Base-by-base conservation (phyloP, 176 grass and related monocot species). In the Tillandsia leiboldiana region DNA sequence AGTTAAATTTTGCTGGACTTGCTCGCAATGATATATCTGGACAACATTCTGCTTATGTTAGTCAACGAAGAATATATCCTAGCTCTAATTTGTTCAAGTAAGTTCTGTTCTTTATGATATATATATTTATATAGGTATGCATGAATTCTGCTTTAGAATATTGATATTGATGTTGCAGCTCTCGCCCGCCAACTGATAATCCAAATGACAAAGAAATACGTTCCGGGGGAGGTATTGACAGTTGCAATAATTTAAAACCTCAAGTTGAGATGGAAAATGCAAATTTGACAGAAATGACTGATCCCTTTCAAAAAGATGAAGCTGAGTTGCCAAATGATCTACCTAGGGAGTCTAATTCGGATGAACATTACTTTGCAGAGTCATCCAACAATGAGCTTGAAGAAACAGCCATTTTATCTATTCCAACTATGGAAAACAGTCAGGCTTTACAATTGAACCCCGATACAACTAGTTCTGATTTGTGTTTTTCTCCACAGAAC, bases 1-100 rank as follows among this genome's bases (percentile, higher is more conserved):
- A 92, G 89, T 79, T 97, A 65, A 78, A 81, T 85, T 64, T 97
- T 50, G 85, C 84, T 18, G 83, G 84, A 68, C 84, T 90, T 68
- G 65, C 71, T 1, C 85, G 73, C 73, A 76, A 66, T 83, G 58
- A 67, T 67, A 78, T 97, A 83, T 97, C 93, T 53, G 89, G 93
- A 75, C 93, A 97, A 83, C 74, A 79, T 61, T 84, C 76, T 79
- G 78, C 56, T 64, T 63, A 17, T 28, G 53, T 20, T 82, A 81
- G 29, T 70, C 54, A 82, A 65, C 81, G 76, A 73, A 79, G 75
- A 66, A 51, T 68, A 66, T 88, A 79, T 66, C 68, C 51, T 65
- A 75, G 82, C 50, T 51, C 68, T 72, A 82, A 70, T 52, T 48
- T 75, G 50, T 68, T 81, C 64, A 87, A 80, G 93, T 97, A 74